Conservation (phyloP, 345 rosid species). For the Gossypium longicalyx region DNA sequence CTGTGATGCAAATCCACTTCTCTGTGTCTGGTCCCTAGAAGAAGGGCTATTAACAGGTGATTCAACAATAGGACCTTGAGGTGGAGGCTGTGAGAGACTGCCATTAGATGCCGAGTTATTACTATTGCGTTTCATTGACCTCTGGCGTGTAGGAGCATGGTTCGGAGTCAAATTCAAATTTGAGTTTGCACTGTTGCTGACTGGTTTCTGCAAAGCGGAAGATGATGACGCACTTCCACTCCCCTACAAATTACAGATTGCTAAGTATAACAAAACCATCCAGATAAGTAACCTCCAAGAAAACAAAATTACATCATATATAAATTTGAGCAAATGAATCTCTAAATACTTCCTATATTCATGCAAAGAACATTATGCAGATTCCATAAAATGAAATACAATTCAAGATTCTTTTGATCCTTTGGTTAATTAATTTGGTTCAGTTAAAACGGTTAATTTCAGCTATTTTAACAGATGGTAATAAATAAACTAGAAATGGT, state of each 20-base stretch:
- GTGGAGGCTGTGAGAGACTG: conserved; percentile 36
- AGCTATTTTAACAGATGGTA: background rate
- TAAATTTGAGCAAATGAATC: background rate
- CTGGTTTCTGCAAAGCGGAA: conserved; percentile 35
- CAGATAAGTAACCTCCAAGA: background rate
- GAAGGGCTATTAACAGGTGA: conserved; percentile 36
- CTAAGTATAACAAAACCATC: background rate
- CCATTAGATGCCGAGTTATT: conserved; percentile 32
- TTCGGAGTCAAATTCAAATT: conserved; percentile 36
- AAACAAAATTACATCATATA: background rate
- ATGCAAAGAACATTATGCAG: background rate
- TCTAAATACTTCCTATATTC: background rate
- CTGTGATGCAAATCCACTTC: conserved; percentile 50
- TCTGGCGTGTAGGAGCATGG: conserved; percentile 30
- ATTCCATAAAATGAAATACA: background rate
- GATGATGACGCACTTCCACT: conserved; percentile 18
- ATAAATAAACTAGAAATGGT: background rate
- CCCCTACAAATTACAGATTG: conserved; percentile 35
- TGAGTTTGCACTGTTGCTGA: conserved; percentile 25
- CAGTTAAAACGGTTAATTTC: background rate
- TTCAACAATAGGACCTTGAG: conserved; percentile 32
- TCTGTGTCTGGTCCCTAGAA: conserved; percentile 52
- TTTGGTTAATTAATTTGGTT: background rate
- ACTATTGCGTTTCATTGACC: conserved; percentile 37
- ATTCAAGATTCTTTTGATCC: background rate